phyloP scores from a whole-genome alignment of 2,329 filamentous ascomycete species.

The Trichoderma lentiforme region DNA sequence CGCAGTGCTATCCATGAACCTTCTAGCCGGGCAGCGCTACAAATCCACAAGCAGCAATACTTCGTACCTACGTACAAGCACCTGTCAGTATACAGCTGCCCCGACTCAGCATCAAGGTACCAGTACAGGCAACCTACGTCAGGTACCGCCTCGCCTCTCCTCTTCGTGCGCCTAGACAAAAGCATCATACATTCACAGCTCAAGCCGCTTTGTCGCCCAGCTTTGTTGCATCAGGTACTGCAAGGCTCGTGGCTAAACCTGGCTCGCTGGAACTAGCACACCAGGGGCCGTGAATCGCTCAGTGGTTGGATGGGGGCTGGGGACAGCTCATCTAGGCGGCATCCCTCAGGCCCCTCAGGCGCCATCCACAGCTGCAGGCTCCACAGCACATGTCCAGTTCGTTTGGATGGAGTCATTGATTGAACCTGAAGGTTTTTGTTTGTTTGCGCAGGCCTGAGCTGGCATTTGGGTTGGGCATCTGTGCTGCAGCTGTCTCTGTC shows the following conservation, averaged over 20 bases:
- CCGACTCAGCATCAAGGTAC: not conserved
- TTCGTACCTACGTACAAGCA: not conserved
- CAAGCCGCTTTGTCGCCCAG: not conserved
- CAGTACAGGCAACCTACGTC: not conserved
- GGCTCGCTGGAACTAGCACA: conserved; percentile 9
- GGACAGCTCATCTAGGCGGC: conserved; percentile 10
- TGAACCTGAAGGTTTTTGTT: not conserved
- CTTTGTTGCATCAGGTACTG: not conserved
- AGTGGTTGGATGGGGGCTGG: not conserved
- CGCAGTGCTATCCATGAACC: not conserved
- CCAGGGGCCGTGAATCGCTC: conserved; percentile 1
- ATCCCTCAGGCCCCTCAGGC: conserved; percentile 3
- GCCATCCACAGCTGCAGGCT: conserved; percentile 7
- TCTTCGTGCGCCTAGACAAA: not conserved
- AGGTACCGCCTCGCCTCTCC: not conserved
- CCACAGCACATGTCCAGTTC: conserved; percentile 5
- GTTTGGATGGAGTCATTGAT: not conserved
- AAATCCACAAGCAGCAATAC: not conserved
- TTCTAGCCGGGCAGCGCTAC: not conserved
- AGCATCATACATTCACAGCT: not conserved
- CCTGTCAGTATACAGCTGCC: not conserved
- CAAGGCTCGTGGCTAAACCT: conserved; percentile 14
- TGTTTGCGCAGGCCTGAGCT: not conserved
- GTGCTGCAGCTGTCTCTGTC: not conserved
- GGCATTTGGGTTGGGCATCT: conserved; percentile 7